Conservation (phyloP, 2,329 filamentous ascomycete species). For the Cytospora schulzeri region DNA sequence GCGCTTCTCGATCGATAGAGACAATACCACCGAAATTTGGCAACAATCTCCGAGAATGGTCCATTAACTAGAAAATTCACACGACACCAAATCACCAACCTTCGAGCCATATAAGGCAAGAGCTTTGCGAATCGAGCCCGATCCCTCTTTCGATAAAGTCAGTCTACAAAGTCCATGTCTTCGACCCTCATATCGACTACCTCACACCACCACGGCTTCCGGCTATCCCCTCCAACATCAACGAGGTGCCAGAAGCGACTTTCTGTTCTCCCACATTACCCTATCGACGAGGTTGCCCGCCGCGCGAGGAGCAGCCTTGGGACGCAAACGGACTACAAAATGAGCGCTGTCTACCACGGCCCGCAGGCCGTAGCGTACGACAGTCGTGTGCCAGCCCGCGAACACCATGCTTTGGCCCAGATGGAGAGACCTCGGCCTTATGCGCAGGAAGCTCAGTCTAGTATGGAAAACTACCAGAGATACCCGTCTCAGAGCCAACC, state of each 20-base stretch:
- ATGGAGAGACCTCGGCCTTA: slow-evolving; percentile 22
- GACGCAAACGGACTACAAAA: slow-evolving; percentile 13
- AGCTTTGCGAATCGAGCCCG: slow-evolving; percentile 1
- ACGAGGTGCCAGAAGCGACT: slow-evolving; percentile 17
- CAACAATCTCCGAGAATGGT: slow-evolving; percentile 7
- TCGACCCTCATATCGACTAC: slow-evolving; percentile 21
- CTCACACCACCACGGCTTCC: slow-evolving; percentile 23
- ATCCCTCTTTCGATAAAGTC: neutral
- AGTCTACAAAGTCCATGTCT: slow-evolving; percentile 23
- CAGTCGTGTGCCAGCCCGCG: slow-evolving; percentile 14
- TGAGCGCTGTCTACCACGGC: slow-evolving; percentile 27
- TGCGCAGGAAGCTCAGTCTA: slow-evolving; percentile 15
- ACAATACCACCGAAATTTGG: slow-evolving; percentile 11
- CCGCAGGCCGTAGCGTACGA: slow-evolving; percentile 27
- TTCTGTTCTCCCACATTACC: slow-evolving; percentile 1
- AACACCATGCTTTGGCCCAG: slow-evolving; percentile 20
- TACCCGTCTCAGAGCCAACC: slow-evolving; percentile 17
- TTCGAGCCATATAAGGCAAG: slow-evolving; percentile 1
- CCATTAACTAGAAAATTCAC: slow-evolving; percentile 5
- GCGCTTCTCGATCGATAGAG: slow-evolving; percentile 10
- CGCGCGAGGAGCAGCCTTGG: slow-evolving; percentile 5
- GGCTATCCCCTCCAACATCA: slow-evolving; percentile 19
- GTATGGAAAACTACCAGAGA: slow-evolving; percentile 20
- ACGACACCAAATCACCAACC: slow-evolving; percentile 1
- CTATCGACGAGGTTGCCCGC: slow-evolving; percentile 1